Evolutionary conservation across 345 rosid genomes (phyloP), one percentile per base, ranked within the genome.

Genomic region (Turnera subulata): DNA sequence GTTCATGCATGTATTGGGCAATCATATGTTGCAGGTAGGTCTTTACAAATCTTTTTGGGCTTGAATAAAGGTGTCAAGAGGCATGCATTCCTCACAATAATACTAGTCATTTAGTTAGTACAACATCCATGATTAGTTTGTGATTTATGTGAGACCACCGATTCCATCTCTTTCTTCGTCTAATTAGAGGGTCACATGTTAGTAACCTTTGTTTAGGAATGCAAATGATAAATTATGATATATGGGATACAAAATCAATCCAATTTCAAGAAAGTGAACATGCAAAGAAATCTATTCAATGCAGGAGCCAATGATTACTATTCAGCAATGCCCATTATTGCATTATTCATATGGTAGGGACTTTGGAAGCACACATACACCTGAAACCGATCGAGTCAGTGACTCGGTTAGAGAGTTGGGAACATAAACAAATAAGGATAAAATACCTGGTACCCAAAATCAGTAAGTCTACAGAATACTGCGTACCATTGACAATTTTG

Each of bases 1-100:
- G 61, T 58, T 39, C 53, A 58, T 69, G 59, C 53, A 58, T 69
- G 59, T 42, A 63, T 61, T 29, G 54, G 43, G 57, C 73, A 73
- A 70, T 79, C 76, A 67, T 69, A 61, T 55, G 46, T 40, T 44
- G 74, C 66, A 46, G 59, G 53, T 46, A 53, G 64, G 65, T 69
- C 63, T 66, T 50, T 56, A 14, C 17, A 22, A 19, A 38, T 56
- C 62, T 62, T 77, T 69, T 44, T 2, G 65, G 56, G 67, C 48
- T 50, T 73, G 74, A 63, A 73, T 57, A 61, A 64, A 73, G 60
- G 60, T 58, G 39, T 8, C 46, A 33, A 46, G 20, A 67, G 32
- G 64, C 64, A 67, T 60, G 72, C 66, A 59, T 57, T 42, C 42
- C 58, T 58, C 62, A 63, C 66, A 46, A 69, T 53, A 43, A 50